These are phyloP conservation scores for Thalia dealbata DNA, from an alignment of 176 grass and related monocot genomes.

Conservation along the genomic window DNA sequence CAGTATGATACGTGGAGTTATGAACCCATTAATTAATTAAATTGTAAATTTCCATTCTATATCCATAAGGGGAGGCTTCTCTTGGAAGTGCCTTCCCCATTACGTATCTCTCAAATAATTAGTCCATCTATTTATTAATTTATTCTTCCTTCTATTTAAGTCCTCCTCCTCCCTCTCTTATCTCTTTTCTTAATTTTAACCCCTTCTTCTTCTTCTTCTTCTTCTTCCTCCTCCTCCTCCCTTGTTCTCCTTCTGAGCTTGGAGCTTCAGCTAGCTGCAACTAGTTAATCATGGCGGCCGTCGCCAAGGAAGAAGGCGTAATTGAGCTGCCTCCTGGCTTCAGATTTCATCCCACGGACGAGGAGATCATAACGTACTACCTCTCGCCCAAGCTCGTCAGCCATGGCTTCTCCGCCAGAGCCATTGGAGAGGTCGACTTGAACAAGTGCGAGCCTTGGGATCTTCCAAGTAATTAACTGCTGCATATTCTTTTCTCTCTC, in stretches of 20 bases:
- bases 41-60: no score
- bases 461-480: conserved; percentile 46
- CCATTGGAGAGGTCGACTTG: conserved; percentile 88
- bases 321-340: conserved; percentile 74
- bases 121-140: not conserved
- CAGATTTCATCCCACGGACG: conserved; percentile 91
- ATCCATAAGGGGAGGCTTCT: not conserved
- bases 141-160: conserved; percentile 2
- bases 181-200: conserved; percentile 5
- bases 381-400: conserved; percentile 51
- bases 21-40: no score
- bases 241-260: not conserved
- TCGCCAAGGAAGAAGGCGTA: conserved; percentile 8
- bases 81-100: conserved; percentile 2
- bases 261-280: no score
- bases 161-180: not conserved
- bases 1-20: no score
- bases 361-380: conserved; percentile 92
- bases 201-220: not conserved
- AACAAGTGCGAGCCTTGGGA: conserved; percentile 98
- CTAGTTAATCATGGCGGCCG: conserved; percentile 22
- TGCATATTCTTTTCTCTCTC: not conserved
- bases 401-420: conserved; percentile 35
- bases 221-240: not conserved
- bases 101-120: not conserved